Conservation (phyloP, 768 basidiomycete genomes). For the Suillus discolor region DNA sequence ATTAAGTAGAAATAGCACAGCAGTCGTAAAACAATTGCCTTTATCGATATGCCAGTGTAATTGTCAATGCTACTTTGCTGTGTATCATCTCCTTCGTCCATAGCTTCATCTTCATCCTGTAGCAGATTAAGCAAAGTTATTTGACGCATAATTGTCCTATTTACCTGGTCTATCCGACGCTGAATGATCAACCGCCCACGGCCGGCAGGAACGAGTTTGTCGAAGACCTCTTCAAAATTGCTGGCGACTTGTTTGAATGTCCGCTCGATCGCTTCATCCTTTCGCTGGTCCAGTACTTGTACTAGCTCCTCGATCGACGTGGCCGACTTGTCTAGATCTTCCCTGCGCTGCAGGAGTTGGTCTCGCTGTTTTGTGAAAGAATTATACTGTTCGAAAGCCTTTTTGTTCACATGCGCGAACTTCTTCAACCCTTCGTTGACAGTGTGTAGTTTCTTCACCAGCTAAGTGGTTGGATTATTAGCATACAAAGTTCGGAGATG, state of each 20-base stretch:
- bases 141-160: background rate
- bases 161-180: constrained; percentile 81
- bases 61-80: constrained; percentile 84
- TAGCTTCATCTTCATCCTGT: constrained; percentile 69
- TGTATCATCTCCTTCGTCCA: constrained; percentile 72
- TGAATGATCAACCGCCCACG: constrained; percentile 92
- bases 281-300: constrained; percentile 90
- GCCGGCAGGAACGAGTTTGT: constrained; percentile 93
- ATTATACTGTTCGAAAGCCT: constrained; percentile 97
- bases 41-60: constrained; percentile 96
- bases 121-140: constrained; percentile 7
- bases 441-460: constrained; percentile 89
- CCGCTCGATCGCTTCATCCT: constrained; percentile 97
- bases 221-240: constrained; percentile 97
- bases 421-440: constrained; percentile 94
- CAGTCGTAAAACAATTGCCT: constrained; percentile 45
- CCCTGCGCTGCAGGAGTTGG: constrained; percentile 80
- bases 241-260: constrained; percentile 98
- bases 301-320: constrained; percentile 91
- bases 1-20: background rate
- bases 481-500: background rate
- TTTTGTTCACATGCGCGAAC: constrained; percentile 99
- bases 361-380: constrained; percentile 98
- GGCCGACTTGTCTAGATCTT: constrained; percentile 90
- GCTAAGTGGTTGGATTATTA: constrained; percentile 44